Evolutionary conservation across 257 asterid species (phyloP).

Genomic region (Anisodus acutangulus): DNA sequence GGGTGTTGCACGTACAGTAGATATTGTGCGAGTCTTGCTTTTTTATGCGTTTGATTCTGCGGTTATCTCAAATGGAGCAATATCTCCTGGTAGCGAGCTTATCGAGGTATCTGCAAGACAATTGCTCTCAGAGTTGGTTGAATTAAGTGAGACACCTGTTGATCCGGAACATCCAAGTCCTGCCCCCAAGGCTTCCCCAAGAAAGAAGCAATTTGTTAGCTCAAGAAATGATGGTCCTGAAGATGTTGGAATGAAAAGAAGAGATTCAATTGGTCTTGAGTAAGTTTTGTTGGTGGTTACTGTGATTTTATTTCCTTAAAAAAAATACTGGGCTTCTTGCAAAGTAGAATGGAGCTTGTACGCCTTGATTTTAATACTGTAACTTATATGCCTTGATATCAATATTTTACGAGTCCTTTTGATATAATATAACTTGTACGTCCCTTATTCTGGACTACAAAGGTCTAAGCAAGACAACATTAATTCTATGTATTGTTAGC

Average conservation of each 20-base stretch:
- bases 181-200: slow-evolving; percentile 41
- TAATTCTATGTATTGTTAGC: not conserved
- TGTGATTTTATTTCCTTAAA: not conserved
- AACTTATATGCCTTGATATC: not conserved
- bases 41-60: slow-evolving; percentile 73
- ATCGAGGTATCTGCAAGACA: slow-evolving; percentile 76
- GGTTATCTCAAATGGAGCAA: slow-evolving; percentile 54
- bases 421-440: not conserved
- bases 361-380: too few relatives aligned
- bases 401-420: not conserved
- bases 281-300: slow-evolving; percentile 44
- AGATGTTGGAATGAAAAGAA: slow-evolving; percentile 57
- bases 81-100: slow-evolving; percentile 59
- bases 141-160: slow-evolving; percentile 64
- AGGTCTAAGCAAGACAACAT: not conserved
- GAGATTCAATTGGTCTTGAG: slow-evolving; percentile 78
- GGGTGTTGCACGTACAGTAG: slow-evolving; percentile 75
- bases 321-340: slow-evolving; percentile 19
- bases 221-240: slow-evolving; percentile 37
- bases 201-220: slow-evolving; percentile 47
- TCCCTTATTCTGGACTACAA: not conserved
- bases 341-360: not conserved
- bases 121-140: slow-evolving; percentile 68
- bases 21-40: slow-evolving; percentile 72
- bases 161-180: slow-evolving; percentile 64